A percentile compares a stretch with the other conserved stretches of the same genome.
These are phyloP conservation scores for Monilinia polystroma DNA, from an alignment of 2,329 filamentous ascomycete species.

Conservation along the genomic window DNA sequence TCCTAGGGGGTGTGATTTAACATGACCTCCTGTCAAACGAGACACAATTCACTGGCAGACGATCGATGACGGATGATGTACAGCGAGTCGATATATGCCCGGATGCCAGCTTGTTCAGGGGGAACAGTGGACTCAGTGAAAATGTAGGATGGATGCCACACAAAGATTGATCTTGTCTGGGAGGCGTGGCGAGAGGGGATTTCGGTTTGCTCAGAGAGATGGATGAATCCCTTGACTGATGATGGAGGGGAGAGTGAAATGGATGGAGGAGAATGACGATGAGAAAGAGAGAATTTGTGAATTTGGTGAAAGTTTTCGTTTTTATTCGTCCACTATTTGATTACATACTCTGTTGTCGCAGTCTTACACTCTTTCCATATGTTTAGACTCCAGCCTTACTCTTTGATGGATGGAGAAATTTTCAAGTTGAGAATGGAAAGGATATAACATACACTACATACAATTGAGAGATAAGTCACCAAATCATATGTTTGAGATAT, in stretches of 20 bases:
- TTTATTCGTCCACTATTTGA: constrained; percentile 1
- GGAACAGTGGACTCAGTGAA: constrained; percentile 1
- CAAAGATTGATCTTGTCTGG: neutral
- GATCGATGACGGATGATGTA: neutral
- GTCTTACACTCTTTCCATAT: neutral
- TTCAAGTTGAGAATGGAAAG: neutral
- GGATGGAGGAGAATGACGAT: neutral
- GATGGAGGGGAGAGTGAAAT: neutral
- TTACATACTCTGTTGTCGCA: neutral
- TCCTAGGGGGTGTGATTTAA: constrained; percentile 13
- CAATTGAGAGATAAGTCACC: neutral
- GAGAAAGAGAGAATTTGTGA: neutral
- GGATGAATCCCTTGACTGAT: neutral
- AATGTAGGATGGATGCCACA: neutral
- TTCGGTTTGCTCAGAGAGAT: neutral
- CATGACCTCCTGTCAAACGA: neutral
- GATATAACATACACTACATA: neutral
- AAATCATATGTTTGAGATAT: too few species aligned
- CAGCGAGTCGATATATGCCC: neutral
- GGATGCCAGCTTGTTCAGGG: neutral
- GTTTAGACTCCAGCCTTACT: neutral
- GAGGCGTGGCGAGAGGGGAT: neutral
- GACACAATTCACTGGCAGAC: neutral
- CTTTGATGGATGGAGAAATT: neutral
- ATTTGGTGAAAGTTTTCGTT: constrained; percentile 2